Evolutionary conservation across 805 yeast genomes (phyloP).

Genomic region (Candida ipomoeae): DNA sequence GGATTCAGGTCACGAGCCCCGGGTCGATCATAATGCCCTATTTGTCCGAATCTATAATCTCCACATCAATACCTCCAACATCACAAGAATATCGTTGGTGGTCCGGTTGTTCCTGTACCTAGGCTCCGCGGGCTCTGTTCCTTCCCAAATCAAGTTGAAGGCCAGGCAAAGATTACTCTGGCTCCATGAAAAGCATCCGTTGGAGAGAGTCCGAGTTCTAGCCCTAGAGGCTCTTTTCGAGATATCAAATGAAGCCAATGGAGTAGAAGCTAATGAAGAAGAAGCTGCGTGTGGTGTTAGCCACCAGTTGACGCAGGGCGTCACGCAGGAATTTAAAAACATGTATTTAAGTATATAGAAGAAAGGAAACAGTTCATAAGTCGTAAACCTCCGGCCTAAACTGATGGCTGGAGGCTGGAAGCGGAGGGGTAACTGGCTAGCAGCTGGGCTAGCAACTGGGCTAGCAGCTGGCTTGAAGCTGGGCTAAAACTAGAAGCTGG

Average conservation of each 20-base stretch:
- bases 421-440: no score
- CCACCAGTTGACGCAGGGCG: background rate
- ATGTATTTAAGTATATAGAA: background rate
- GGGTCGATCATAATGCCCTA: constrained; percentile 28
- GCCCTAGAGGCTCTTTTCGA: constrained; percentile 44
- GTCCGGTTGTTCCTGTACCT: constrained; percentile 44
- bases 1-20: constrained; percentile 38
- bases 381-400: background rate
- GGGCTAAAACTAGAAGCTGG: no score
- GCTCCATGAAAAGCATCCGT: constrained; percentile 29
- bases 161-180: constrained; percentile 20
- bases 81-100: constrained; percentile 34
- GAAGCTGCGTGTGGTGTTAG: background rate
- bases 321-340: constrained; percentile 1
- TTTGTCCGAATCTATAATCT: constrained; percentile 51
- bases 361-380: background rate
- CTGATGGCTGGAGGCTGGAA: background rate
- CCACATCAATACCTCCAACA: constrained; percentile 46
- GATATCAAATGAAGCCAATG: constrained; percentile 21
- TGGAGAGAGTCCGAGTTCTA: constrained; percentile 28
- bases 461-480: no score
- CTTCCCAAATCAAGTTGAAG: constrained; percentile 5
- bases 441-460: no score
- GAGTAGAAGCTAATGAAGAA: no score
- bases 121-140: constrained; percentile 11